Percentiles rank a stretch among this genome's conserved stretches.
phyloP scores from a whole-genome alignment of 257 asterid genomes.

The Nicotiana attenuata region DNA sequence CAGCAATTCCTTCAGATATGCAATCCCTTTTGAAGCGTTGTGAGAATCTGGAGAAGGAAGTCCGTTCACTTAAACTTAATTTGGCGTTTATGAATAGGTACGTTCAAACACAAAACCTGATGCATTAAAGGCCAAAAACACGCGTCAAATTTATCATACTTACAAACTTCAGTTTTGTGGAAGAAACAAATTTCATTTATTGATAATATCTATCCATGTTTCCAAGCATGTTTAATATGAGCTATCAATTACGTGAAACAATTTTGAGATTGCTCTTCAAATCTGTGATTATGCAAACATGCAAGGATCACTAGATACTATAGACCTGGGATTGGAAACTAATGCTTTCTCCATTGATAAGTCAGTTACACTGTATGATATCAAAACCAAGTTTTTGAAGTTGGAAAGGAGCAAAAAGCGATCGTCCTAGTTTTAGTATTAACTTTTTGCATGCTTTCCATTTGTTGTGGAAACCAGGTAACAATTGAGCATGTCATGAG shows the following conservation, averaged over 20 bases:
- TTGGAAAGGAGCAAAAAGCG: neutral
- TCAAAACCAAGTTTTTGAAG: neutral
- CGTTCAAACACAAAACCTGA: neutral
- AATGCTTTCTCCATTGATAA: neutral
- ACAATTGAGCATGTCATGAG: neutral
- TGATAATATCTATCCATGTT: neutral
- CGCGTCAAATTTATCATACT: neutral
- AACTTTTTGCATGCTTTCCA: neutral
- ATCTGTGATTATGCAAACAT: neutral
- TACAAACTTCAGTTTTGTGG: neutral
- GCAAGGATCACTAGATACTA: neutral
- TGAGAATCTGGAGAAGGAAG: conserved; percentile 92
- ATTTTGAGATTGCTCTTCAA: neutral
- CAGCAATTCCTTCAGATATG: conserved; percentile 70
- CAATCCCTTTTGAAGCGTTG: conserved; percentile 66
- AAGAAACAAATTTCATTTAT: neutral
- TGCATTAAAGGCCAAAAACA: neutral
- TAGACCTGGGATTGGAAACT: neutral
- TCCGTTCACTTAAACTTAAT: conserved; percentile 78
- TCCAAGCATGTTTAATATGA: neutral
- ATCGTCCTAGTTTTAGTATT: neutral
- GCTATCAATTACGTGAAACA: neutral
- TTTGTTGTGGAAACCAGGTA: neutral
- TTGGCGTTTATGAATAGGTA: conserved; percentile 93
- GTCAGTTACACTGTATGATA: neutral